Evolutionary conservation across 306 rosid species (phyloP), one percentile per base, ranked within the genome.

Genomic region (Hippophae rhamnoides): DNA sequence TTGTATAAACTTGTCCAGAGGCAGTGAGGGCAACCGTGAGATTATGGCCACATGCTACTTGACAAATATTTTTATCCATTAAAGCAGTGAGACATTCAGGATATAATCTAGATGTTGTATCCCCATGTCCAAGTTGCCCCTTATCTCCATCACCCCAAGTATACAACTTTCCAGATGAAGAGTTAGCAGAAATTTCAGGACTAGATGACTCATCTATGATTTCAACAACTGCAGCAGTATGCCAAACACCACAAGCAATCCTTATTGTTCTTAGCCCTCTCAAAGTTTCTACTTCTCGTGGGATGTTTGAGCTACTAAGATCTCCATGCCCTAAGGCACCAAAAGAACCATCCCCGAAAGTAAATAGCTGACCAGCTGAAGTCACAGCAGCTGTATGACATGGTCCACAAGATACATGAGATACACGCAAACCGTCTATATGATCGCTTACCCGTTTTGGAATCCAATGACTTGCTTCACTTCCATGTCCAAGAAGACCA

Each of bases 121-220:
- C 84, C 56, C 72, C 77, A 63, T 83, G 92, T 73, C 98, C 98
- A 52, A 92, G 96, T 62, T 68, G 92, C 70, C 86, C 77, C 73
- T 85, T 87, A 66, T 92, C 96, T 71, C 98, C 98, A 72, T 87
- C 96, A 9, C 98, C 98, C 98, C 98, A 92, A 50, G 98, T 92
- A 78, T 72, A 92, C 31, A 92, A 74, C 73, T 77, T 86, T 77
- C 95, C 86, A 64, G 64, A 49, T 27, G 79, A 62, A 73, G 87
- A 77, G 72, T 52, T 54, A 7, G 58, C 54, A 52, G 86, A 78
- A 74, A 72, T 72, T 68, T 74, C 85, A 68, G 74, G 50, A 73
- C 50, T 47, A 47, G 72, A 73, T 18, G 69, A 73, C 66, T 87
- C 85, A 51, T 68, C 73, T 27, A 31, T 47, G 62, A 69, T 79